Percentiles rank a stretch among this genome's conserved stretches.
Conservation (phyloP, 2,329 filamentous ascomycete species). For the Penicillium sp. region DNA sequence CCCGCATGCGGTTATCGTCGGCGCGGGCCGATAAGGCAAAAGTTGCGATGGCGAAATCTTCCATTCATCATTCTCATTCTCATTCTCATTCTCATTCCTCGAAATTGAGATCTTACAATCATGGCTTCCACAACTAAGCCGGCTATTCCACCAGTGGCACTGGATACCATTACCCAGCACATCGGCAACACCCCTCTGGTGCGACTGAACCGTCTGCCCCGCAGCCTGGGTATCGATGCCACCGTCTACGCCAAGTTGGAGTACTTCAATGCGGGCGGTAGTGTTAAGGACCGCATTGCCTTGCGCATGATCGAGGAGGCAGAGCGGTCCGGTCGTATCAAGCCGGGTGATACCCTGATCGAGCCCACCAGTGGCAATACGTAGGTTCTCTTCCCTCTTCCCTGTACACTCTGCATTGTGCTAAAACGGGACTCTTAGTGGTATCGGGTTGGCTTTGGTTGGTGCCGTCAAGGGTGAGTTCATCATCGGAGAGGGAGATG, state of each 20-base stretch:
- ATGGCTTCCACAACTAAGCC: slow-evolving; percentile 50
- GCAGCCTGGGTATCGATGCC: slow-evolving; percentile 82
- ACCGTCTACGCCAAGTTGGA: slow-evolving; percentile 89
- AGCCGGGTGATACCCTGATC: slow-evolving; percentile 93
- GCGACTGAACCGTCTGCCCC: slow-evolving; percentile 84
- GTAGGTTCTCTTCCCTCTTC: slow-evolving; percentile 30
- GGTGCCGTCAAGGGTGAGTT: slow-evolving; percentile 73
- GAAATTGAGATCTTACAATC: not conserved
- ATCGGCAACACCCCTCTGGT: slow-evolving; percentile 97
- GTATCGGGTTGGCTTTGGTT: slow-evolving; percentile 90
- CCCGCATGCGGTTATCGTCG: slow-evolving; percentile 20
- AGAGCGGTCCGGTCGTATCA: slow-evolving; percentile 85
- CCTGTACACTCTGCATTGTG: not conserved
- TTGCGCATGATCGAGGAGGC: slow-evolving; percentile 96
- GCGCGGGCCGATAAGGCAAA: slow-evolving; percentile 15
- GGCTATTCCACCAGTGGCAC: slow-evolving; percentile 52
- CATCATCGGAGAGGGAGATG: not conserved
- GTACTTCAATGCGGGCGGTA: slow-evolving; percentile 89
- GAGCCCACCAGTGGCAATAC: slow-evolving; percentile 98
- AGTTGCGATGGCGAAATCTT: slow-evolving; percentile 14
- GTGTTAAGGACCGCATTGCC: slow-evolving; percentile 92
- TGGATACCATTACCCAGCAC: slow-evolving; percentile 71
- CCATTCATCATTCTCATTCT: not conserved
- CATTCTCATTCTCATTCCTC: not conserved
- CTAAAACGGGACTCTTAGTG: slow-evolving; percentile 40